Conservation (phyloP, 371 early-diverging fungal species). For the Coemansia sp. region DNA sequence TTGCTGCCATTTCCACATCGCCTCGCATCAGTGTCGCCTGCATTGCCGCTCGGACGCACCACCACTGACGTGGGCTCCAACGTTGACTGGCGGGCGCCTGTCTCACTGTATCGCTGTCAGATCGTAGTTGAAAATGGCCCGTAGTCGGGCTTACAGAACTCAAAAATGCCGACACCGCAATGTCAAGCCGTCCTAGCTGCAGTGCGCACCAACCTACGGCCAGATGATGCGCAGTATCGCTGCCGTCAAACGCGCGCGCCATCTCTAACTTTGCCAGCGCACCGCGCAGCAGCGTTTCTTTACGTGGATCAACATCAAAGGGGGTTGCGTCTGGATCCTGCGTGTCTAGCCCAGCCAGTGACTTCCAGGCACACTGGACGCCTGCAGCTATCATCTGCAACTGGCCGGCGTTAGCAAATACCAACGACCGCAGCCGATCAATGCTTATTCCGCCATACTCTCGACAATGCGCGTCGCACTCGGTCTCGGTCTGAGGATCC, state of each 20-base stretch:
- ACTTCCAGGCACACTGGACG: neutral
- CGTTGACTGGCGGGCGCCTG: neutral
- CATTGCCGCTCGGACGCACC: slow-evolving; percentile 29
- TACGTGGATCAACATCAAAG: neutral
- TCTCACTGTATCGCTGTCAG: neutral
- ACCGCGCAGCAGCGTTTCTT: neutral
- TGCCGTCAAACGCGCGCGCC: slow-evolving; percentile 15
- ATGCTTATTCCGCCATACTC: slow-evolving; percentile 41
- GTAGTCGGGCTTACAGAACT: slow-evolving; percentile 4
- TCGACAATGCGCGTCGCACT: slow-evolving; percentile 36
- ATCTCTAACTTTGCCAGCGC: slow-evolving; percentile 11
- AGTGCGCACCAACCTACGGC: slow-evolving; percentile 36
- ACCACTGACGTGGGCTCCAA: slow-evolving; percentile 35
- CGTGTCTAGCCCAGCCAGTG: neutral
- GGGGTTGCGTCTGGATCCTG: neutral
- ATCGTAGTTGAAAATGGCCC: no score
- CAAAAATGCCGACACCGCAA: slow-evolving; percentile 24
- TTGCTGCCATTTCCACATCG: slow-evolving; percentile 22
- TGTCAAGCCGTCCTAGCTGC: slow-evolving; percentile 25
- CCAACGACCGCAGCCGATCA: slow-evolving; percentile 22
- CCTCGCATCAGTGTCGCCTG: slow-evolving; percentile 30
- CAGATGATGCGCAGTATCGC: slow-evolving; percentile 12
- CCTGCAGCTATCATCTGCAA: slow-evolving; percentile 4
- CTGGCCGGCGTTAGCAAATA: slow-evolving; percentile 15
- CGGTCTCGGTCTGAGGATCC: slow-evolving; percentile 23